Conservation (phyloP, 1,139 yeast genomes). For the Arxiozyma heterogenica region DNA sequence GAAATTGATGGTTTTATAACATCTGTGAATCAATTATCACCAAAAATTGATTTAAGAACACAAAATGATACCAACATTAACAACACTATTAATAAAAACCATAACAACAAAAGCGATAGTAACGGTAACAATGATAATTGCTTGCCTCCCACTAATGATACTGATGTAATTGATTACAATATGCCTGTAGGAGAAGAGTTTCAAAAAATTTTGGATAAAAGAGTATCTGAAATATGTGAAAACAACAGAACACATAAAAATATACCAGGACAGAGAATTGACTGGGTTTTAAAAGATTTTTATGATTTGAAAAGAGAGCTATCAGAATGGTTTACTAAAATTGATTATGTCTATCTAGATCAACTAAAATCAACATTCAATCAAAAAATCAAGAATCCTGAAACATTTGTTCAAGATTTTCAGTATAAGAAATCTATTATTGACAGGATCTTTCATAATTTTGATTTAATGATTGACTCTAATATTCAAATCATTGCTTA, state of each 20-base stretch:
- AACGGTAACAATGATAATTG: not conserved
- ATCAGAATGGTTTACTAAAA: constrained; percentile 54
- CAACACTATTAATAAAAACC: not conserved
- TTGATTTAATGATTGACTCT: constrained; percentile 6
- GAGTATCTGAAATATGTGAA: constrained; percentile 30
- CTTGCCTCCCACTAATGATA: not conserved
- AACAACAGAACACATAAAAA: constrained; percentile 18
- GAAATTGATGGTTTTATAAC: constrained; percentile 31
- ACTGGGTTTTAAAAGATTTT: constrained; percentile 40
- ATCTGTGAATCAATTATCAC: constrained; percentile 7
- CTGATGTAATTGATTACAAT: constrained; percentile 27
- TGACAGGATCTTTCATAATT: constrained; percentile 6
- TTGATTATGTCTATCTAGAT: constrained; percentile 36
- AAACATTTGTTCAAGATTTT: constrained; percentile 15
- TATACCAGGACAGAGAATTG: constrained; percentile 34
- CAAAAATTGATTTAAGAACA: not conserved
- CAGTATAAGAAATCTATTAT: constrained; percentile 13
- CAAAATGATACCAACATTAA: not conserved
- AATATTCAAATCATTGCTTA: constrained; percentile 18
- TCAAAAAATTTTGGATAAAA: constrained; percentile 29
- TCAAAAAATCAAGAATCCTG: constrained; percentile 14
- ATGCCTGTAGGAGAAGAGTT: constrained; percentile 32
- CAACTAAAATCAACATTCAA: constrained; percentile 16
- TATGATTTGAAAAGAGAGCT: constrained; percentile 40
- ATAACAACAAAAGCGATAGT: not conserved